A percentile compares a stretch with the other conserved stretches of the same genome.
These are phyloP conservation scores for Fusarium heterosporum DNA, from an alignment of 2,329 filamentous ascomycete genomes.

Conservation along the genomic window DNA sequence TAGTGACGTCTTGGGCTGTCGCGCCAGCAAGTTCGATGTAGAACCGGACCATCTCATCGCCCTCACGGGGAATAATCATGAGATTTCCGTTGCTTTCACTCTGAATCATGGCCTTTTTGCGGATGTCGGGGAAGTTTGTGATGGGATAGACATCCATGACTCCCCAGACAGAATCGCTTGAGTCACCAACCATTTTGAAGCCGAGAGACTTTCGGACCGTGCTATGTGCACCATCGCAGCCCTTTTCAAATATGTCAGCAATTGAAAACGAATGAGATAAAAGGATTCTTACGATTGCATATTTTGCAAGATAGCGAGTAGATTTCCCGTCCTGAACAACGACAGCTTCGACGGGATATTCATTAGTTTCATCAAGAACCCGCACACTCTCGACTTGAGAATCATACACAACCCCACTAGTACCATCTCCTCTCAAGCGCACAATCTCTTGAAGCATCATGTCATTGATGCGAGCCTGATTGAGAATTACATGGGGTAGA, in stretches of 20 bases:
- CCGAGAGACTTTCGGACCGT: slow-evolving; percentile 43
- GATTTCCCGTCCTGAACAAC: neutral
- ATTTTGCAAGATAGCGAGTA: slow-evolving; percentile 27
- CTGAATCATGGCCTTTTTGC: slow-evolving; percentile 48
- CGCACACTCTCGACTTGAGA: slow-evolving; percentile 34
- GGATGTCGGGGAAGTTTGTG: slow-evolving; percentile 47
- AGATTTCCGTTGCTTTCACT: slow-evolving; percentile 38
- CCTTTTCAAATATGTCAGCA: neutral
- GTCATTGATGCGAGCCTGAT: slow-evolving; percentile 51
- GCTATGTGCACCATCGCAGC: slow-evolving; percentile 45
- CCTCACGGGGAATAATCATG: slow-evolving; percentile 47
- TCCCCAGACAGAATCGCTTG: slow-evolving; percentile 48
- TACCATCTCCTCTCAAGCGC: neutral
- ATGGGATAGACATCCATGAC: slow-evolving; percentile 45
- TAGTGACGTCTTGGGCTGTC: slow-evolving; percentile 13
- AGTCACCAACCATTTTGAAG: slow-evolving; percentile 45
- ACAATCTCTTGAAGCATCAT: slow-evolving; percentile 39
- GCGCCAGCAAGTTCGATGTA: slow-evolving; percentile 37
- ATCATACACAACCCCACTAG: slow-evolving; percentile 23
- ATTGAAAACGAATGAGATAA: too few relatives aligned
- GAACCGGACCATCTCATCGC: slow-evolving; percentile 41
- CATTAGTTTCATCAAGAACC: neutral
- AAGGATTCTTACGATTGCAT: slow-evolving; percentile 40
- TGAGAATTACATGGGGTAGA: slow-evolving; percentile 75
- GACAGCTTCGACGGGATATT: slow-evolving; percentile 28